Percentiles rank a stretch among this genome's conserved stretches.
phyloP scores from a whole-genome alignment of 1,284 basidiomycete genomes.

The Rhodotorula sp. region DNA sequence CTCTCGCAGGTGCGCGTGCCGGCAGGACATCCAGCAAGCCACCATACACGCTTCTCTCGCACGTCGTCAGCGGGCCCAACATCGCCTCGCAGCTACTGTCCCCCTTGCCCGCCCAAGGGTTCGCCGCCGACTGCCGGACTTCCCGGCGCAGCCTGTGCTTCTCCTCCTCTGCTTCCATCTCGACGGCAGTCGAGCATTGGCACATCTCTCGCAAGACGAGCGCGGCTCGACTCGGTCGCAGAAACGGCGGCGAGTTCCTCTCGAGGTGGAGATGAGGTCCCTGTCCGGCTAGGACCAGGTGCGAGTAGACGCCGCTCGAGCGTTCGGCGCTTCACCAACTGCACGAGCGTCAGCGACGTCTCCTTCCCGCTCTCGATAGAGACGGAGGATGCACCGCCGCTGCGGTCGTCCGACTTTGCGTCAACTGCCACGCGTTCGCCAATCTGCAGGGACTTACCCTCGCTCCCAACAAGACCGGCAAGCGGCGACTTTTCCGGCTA shows the following conservation, averaged over 20 bases:
- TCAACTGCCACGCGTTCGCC: too few relatives aligned
- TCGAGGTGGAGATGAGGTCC: neutral
- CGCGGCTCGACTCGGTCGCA: neutral
- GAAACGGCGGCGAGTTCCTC: neutral
- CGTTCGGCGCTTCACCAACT: neutral
- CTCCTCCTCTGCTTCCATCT: too few relatives aligned
- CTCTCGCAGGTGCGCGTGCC: neutral
- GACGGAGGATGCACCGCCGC: neutral
- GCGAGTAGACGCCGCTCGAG: too few relatives aligned
- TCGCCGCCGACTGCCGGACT: too few relatives aligned
- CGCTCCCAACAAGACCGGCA: neutral
- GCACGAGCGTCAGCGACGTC: conserved; percentile 7
- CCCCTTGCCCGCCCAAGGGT: too few relatives aligned
- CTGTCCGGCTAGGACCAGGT: neutral
- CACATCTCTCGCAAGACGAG: too few relatives aligned
- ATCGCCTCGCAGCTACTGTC: neutral
- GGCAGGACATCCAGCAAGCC: conserved; percentile 1
- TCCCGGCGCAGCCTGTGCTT: too few relatives aligned
- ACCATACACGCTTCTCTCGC: conserved; percentile 12
- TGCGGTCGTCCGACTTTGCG: too few relatives aligned
- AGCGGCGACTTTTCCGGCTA: neutral
- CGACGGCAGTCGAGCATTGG: conserved; percentile 6
- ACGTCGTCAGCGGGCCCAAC: neutral
- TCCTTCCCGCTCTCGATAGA: conserved; percentile 25
- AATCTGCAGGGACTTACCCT: too few relatives aligned